Evolutionary conservation across 1,139 yeast genomes (phyloP), one percentile per base, ranked within the genome.

Genomic region (Geotrichum reessii): DNA sequence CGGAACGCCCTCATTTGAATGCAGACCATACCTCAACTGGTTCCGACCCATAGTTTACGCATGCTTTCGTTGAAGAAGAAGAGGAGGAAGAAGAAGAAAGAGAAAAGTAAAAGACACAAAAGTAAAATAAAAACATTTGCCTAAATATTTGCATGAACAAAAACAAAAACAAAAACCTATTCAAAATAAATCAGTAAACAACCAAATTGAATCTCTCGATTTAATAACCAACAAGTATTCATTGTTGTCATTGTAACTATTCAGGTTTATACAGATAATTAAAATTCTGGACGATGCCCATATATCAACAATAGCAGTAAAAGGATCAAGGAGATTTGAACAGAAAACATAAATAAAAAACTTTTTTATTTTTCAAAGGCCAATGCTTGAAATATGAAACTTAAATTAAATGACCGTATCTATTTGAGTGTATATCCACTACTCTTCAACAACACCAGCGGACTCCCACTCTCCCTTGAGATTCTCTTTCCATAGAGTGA

Each of bases 401-500:
- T 46, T 46, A 46, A 46, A 22, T 46, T 14, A 46, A 46, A 46
- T 22, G 25, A 25, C 49, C 44, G 21, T 21, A 50, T 28, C 31
- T 47, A 12, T 47, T 47, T 37, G 46, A 24, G 7, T 24, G 17
- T 12, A 24, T 50, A 8, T 51, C 28, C n/a, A 19, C 66, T 76
- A 88, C 74, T 88, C 95, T 66, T 88, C 93, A 65, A 93, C 93
- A 70, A 86, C 95, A 57, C 97, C 98, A 42, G 97, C 97, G 63
- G 90, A 80, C 75, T 92, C 97, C 99, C 99, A 93, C 69, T 86
- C 85, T 56, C 98, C 98, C 69, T 85, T 85, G 66, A 92, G 78
- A 71, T 87, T 89, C 76, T 95, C 99, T 76, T 91, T 92, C 98
- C 98, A 95, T 72, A 93, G 81, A 50, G 96, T 90, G 52, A 93